Evolutionary conservation across 257 asterid species (phyloP), one percentile per base, ranked within the genome.

Genomic region (Cruciata laevipes): DNA sequence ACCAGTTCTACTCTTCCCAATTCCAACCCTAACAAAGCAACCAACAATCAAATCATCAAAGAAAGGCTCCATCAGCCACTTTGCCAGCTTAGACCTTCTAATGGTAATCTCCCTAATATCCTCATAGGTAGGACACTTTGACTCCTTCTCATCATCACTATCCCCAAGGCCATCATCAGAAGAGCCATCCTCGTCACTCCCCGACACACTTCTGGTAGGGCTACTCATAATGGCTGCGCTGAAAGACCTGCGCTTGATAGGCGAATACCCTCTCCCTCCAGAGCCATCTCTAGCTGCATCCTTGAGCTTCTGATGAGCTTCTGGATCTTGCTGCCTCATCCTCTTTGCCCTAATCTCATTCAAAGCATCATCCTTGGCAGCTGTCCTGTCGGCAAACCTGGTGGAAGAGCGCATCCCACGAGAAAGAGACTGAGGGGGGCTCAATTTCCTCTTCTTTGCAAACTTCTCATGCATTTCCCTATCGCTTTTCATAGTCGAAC

Each of bases 41-140:
- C 99, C 99, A 51, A 90, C 95, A 53, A 93, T 93, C 79, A 90
- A 58, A 42, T 93, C 99, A 72, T 93, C 99, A 71, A 93, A 93
- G 79, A 86, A 93, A 24, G 99, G 99, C 74, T 93, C 99, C 99
- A 93, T 88, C 67, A 90, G 88, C 99, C 97, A 93, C 76, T 90
- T 93, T 11, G 95, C 85, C 38, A 93, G 86, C 76, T 90, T 93
- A 33, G 99, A 93, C 75, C 97, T 86, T 21, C 89, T 84, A 74
- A 93, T 88, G 8, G 99, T 85, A 20, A 93, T 86, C 67, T 88
- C 99, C 80, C 75, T 90, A 65, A 93, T 84, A 66, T 93, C 97
- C 71, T 93, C 99, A 70, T 64, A 93, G 0, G 87, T 84, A 69
- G 94, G 95, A 72, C 83, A 70, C 73, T 85, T 83, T 67, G 96